A percentile compares a stretch with the other conserved stretches of the same genome.
Evolutionary conservation across 495 filamentous ascomycete genomes (phyloP).

Genomic region (Xylaria grammica): DNA sequence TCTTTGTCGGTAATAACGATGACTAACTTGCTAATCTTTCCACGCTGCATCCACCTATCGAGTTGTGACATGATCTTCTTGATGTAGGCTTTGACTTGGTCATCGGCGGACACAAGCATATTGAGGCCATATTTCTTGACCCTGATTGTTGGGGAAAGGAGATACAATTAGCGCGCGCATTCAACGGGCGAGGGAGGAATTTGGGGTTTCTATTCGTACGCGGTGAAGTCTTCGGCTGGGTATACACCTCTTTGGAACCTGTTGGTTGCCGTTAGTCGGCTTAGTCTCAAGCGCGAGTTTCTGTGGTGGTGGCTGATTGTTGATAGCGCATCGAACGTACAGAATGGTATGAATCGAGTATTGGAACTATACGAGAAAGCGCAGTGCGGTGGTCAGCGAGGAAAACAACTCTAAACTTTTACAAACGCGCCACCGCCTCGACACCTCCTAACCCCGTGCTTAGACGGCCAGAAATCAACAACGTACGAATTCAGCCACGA

Average conservation of each 20-base stretch:
- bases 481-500: constrained; percentile 93
- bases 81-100: constrained; percentile 98
- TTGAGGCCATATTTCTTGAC: constrained; percentile 99
- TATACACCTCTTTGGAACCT: constrained; percentile 97
- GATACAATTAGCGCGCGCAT: not conserved
- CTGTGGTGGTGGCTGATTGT: constrained; percentile 20
- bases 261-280: constrained; percentile 19
- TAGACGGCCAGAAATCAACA: too few relatives aligned
- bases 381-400: not conserved
- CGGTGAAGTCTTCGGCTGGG: constrained; percentile 95
- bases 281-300: constrained; percentile 5
- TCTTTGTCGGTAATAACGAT: constrained; percentile 96
- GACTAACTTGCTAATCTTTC: constrained; percentile 95
- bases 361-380: constrained; percentile 69
- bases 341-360: constrained; percentile 96
- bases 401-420: too few relatives aligned
- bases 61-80: constrained; percentile 98
- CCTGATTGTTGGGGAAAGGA: constrained; percentile 40
- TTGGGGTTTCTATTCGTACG: constrained; percentile 59
- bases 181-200: not conserved
- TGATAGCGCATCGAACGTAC: constrained; percentile 45
- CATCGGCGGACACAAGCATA: constrained; percentile 94
- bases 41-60: constrained; percentile 92
- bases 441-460: too few relatives aligned
- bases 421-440: too few relatives aligned